These are phyloP conservation scores for Fonsecaea monophora DNA, from an alignment of 2,329 filamentous ascomycete genomes.

Conservation along the genomic window DNA sequence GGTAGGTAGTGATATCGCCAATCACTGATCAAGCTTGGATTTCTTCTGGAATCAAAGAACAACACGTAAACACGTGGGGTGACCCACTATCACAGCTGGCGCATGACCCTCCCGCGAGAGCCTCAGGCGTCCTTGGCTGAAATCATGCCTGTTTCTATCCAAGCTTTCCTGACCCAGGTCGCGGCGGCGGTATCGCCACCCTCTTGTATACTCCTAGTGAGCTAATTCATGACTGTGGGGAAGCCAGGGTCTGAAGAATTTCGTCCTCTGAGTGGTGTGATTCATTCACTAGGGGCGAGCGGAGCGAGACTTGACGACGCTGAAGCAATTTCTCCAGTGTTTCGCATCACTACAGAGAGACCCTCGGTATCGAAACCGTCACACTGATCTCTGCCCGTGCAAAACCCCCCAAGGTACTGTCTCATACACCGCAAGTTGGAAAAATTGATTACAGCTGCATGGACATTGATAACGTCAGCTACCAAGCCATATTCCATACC, in stretches of 20 bases:
- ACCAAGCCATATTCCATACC: not conserved
- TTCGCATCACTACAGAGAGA: not conserved
- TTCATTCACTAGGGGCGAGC: not conserved
- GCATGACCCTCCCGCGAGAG: not conserved
- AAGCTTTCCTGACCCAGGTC: not conserved
- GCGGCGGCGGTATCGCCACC: not conserved
- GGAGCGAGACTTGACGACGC: not conserved
- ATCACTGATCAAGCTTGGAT: not conserved
- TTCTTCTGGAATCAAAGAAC: slow-evolving; percentile 20
- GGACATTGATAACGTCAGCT: slow-evolving; percentile 21
- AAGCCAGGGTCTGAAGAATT: not conserved
- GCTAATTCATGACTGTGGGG: not conserved
- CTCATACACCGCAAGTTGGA: slow-evolving; percentile 4
- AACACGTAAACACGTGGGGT: slow-evolving; percentile 18
- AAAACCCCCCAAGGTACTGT: not conserved
- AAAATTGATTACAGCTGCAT: slow-evolving; percentile 12
- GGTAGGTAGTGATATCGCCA: not conserved
- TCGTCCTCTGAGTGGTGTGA: slow-evolving; percentile 8
- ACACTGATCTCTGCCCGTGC: slow-evolving; percentile 1
- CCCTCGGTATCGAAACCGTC: not conserved
- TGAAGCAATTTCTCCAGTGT: not conserved
- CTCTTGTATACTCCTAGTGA: not conserved
- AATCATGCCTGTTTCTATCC: not conserved
- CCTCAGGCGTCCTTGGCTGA: not conserved
- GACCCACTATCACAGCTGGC: not conserved